These are phyloP conservation scores for Fulvia fulva DNA, from an alignment of 2,329 filamentous ascomycete species.

Conservation along the genomic window DNA sequence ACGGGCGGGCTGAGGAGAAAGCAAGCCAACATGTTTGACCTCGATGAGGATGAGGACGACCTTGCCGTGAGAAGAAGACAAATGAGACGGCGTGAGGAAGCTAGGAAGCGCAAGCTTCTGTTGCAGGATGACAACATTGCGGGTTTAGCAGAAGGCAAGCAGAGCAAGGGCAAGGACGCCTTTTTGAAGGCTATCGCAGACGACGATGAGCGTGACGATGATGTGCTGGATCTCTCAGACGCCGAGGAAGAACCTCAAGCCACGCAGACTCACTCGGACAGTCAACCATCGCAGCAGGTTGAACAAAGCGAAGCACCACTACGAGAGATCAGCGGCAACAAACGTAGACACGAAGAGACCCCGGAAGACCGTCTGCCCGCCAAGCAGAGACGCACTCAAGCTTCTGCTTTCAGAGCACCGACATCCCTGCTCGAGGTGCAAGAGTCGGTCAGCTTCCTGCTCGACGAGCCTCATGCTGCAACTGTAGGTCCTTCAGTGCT, in stretches of 20 bases:
- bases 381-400: slow-evolving; percentile 29
- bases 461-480: slow-evolving; percentile 56
- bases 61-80: slow-evolving; percentile 67
- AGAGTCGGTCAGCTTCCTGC: slow-evolving; percentile 75
- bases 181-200: slow-evolving; percentile 86
- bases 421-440: slow-evolving; percentile 75
- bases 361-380: slow-evolving; percentile 40
- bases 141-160: slow-evolving; percentile 57
- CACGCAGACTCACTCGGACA: slow-evolving; percentile 31
- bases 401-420: slow-evolving; percentile 56
- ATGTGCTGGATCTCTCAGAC: slow-evolving; percentile 66
- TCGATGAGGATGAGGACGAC: slow-evolving; percentile 82
- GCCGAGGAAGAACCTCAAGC: slow-evolving; percentile 45
- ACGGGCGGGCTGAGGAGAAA: slow-evolving; percentile 83
- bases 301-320: slow-evolving; percentile 13
- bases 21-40: slow-evolving; percentile 64
- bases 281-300: slow-evolving; percentile 24
- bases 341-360: slow-evolving; percentile 21
- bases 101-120: slow-evolving; percentile 84
- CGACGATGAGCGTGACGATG: slow-evolving; percentile 58
- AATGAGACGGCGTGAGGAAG: slow-evolving; percentile 82
- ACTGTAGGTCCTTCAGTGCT: slow-evolving; percentile 44
- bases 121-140: slow-evolving; percentile 85
- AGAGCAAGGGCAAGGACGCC: slow-evolving; percentile 68
- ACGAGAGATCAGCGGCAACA: slow-evolving; percentile 31